These are phyloP conservation scores for Metschnikowia aberdeeniae DNA, from an alignment of 805 yeast genomes.

Conservation along the genomic window DNA sequence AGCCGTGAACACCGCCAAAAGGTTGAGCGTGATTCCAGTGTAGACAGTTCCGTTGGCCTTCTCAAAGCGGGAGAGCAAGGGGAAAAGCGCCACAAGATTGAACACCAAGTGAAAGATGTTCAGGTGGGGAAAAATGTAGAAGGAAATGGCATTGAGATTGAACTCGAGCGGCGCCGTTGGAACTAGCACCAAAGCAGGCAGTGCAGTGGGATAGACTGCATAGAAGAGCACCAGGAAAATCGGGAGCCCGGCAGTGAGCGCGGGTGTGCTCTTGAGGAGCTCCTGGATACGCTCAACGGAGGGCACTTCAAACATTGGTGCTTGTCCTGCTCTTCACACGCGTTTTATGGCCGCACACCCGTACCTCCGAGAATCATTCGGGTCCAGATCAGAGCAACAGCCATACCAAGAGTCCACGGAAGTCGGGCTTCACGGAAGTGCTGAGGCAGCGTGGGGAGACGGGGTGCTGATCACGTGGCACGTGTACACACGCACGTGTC, in stretches of 20 bases:
- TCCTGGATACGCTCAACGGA: background rate
- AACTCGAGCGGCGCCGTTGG: constrained; percentile 51
- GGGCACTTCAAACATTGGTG: constrained; percentile 1
- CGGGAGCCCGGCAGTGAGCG: constrained; percentile 58
- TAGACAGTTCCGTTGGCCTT: constrained; percentile 74
- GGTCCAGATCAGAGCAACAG: no score
- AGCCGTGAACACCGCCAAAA: constrained; percentile 67
- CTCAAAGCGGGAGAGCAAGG: constrained; percentile 66
- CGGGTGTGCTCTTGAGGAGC: constrained; percentile 36
- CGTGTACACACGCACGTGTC: no score
- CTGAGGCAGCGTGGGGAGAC: background rate
- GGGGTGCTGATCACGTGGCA: no score
- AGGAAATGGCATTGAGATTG: constrained; percentile 52
- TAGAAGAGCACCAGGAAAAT: constrained; percentile 50
- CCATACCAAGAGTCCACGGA: no score
- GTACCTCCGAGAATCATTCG: background rate
- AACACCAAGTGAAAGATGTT: constrained; percentile 56
- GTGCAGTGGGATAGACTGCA: constrained; percentile 23
- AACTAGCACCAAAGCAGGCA: constrained; percentile 13
- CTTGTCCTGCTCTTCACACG: background rate
- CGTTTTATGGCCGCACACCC: background rate
- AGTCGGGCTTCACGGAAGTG: background rate
- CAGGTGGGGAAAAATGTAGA: constrained; percentile 71
- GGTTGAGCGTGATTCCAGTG: constrained; percentile 75
- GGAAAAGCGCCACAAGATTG: constrained; percentile 53